Evolutionary conservation across 768 basidiomycete species (phyloP).

Genomic region (Boletus vermiculosoides): DNA sequence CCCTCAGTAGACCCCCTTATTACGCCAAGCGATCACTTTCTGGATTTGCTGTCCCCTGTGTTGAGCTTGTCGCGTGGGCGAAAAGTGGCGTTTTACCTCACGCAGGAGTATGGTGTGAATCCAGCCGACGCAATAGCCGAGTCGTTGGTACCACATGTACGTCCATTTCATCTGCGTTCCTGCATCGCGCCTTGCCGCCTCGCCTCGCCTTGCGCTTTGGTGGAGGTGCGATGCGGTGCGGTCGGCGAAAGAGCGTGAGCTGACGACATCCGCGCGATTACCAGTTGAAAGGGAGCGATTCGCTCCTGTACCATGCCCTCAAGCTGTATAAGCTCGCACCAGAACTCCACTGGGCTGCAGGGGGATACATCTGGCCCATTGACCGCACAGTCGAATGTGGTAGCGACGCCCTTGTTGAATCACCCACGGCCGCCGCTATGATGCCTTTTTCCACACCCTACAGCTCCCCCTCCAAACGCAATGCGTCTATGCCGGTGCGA

Average conservation of each 20-base stretch:
- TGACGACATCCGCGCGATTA: slow-evolving; percentile 8
- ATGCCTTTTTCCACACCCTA: slow-evolving; percentile 26
- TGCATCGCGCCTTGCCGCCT: slow-evolving; percentile 7
- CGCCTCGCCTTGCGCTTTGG: slow-evolving; percentile 4
- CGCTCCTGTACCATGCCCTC: slow-evolving; percentile 71
- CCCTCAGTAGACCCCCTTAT: slow-evolving; percentile 64
- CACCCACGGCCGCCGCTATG: slow-evolving; percentile 18
- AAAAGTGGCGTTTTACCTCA: slow-evolving; percentile 70
- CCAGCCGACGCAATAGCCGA: slow-evolving; percentile 71
- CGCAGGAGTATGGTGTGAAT: slow-evolving; percentile 65
- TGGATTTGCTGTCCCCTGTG: slow-evolving; percentile 69
- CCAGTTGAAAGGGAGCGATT: slow-evolving; percentile 79
- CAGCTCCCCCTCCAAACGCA: slow-evolving; percentile 22
- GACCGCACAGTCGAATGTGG: slow-evolving; percentile 67
- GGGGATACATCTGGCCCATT: slow-evolving; percentile 78
- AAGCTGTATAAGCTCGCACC: slow-evolving; percentile 73
- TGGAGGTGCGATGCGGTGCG: slow-evolving; percentile 3
- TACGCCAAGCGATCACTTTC: slow-evolving; percentile 69
- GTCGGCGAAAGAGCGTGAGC: slow-evolving; percentile 10
- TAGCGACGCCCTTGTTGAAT: slow-evolving; percentile 38
- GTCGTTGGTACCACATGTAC: slow-evolving; percentile 65
- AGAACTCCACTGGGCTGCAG: slow-evolving; percentile 78
- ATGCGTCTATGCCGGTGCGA: slow-evolving; percentile 35
- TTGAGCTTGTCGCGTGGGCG: slow-evolving; percentile 70
- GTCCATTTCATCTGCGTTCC: slow-evolving; percentile 26